These are phyloP conservation scores for Aspergillus hortae DNA, from an alignment of 2,329 filamentous ascomycete genomes.

Conservation along the genomic window DNA sequence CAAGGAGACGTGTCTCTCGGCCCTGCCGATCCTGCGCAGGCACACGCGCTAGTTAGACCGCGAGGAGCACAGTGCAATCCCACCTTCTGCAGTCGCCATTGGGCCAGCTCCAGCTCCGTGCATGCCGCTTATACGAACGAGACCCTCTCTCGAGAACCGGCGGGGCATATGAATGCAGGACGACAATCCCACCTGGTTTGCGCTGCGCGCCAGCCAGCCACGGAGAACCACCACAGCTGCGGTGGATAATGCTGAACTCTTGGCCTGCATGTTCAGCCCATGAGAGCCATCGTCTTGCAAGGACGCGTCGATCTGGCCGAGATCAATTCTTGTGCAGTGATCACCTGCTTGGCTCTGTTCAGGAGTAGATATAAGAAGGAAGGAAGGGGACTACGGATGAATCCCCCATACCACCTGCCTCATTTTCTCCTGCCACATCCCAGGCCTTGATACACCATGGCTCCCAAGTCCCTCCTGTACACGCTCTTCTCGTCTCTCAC, in stretches of 20 bases:
- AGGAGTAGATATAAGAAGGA: not conserved
- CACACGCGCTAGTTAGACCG: too few relatives aligned
- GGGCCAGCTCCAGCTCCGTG: not conserved
- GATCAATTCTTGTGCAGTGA: not conserved
- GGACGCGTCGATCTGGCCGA: too few relatives aligned
- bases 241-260: too few relatives aligned
- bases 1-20: not conserved
- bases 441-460: constrained; percentile 7
- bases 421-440: too few relatives aligned
- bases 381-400: not conserved
- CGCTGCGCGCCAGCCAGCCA: too few relatives aligned
- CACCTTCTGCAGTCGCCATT: not conserved
- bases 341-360: not conserved
- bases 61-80: not conserved
- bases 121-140: too few relatives aligned
- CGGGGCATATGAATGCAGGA: too few relatives aligned
- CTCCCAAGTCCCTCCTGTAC: constrained; percentile 20
- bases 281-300: too few relatives aligned
- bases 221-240: too few relatives aligned
- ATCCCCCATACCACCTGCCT: not conserved
- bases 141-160: too few relatives aligned
- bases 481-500: constrained; percentile 20
- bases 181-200: too few relatives aligned
- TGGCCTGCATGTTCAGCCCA: too few relatives aligned
- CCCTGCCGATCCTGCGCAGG: constrained; percentile 4